Conservation (phyloP, 805 yeast species). For the Saccharomycopsis sp. region DNA sequence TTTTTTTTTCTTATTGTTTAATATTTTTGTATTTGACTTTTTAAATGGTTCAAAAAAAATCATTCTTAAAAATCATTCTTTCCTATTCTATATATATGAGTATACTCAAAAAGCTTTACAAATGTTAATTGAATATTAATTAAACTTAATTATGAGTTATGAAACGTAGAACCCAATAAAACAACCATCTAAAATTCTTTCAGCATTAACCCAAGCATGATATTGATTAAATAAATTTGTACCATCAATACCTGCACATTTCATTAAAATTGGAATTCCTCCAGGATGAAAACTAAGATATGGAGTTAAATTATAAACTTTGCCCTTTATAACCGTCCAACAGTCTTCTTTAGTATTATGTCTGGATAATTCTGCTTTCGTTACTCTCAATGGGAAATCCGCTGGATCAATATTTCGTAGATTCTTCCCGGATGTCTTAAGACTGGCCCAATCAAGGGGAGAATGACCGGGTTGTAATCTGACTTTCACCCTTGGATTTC, state of each 20-base stretch:
- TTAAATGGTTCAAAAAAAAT: no score
- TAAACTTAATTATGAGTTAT: neutral
- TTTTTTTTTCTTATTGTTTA: no score
- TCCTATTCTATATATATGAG: no score
- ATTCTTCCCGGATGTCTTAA: constrained; percentile 37
- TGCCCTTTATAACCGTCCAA: constrained; percentile 76
- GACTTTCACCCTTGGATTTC: constrained; percentile 39
- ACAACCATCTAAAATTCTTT: constrained; percentile 70
- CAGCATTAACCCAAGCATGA: constrained; percentile 76
- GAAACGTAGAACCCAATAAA: constrained; percentile 47
- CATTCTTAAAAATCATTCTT: no score
- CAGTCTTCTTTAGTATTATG: constrained; percentile 61
- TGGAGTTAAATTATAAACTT: constrained; percentile 78
- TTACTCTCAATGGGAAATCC: constrained; percentile 47
- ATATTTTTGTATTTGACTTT: no score
- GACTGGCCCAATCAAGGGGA: constrained; percentile 76
- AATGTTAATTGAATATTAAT: neutral
- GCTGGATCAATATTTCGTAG: constrained; percentile 36
- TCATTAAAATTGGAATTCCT: constrained; percentile 67
- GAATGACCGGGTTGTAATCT: constrained; percentile 69
- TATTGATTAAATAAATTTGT: constrained; percentile 64
- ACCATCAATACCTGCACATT: constrained; percentile 78
- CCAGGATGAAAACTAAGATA: constrained; percentile 90
- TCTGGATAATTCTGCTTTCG: constrained; percentile 43
- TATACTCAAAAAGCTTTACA: no score